A percentile compares a stretch with the other conserved stretches of the same genome.
These are phyloP conservation scores for Lumnitzera littorea DNA, from an alignment of 345 rosid species.

Conservation along the genomic window DNA sequence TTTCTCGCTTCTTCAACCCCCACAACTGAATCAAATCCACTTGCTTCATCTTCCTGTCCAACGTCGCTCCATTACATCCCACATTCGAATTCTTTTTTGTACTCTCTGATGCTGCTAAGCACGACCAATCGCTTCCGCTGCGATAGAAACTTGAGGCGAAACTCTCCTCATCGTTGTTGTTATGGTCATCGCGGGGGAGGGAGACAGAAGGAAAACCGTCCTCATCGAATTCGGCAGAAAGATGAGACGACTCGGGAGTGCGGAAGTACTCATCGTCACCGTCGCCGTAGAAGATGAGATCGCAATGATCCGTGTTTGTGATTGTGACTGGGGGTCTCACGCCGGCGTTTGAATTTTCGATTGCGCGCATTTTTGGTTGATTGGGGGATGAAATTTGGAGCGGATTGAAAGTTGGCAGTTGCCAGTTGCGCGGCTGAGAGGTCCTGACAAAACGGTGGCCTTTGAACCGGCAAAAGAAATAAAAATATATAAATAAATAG, in stretches of 20 bases:
- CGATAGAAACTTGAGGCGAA: constrained; percentile 63
- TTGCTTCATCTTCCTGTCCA: constrained; percentile 42
- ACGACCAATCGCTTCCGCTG: constrained; percentile 58
- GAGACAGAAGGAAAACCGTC: constrained; percentile 15
- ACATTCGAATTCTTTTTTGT: background rate
- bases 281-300: constrained; percentile 4
- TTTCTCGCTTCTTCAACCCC: constrained; percentile 42
- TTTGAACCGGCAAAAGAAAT: too few relatives aligned
- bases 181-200: background rate
- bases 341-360: too few relatives aligned
- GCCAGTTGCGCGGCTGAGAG: too few relatives aligned
- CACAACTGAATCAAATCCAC: constrained; percentile 48
- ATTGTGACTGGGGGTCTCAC: too few relatives aligned
- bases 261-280: background rate
- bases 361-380: too few relatives aligned
- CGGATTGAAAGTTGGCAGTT: too few relatives aligned
- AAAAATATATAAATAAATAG: too few relatives aligned
- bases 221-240: constrained; percentile 13
- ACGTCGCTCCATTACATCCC: background rate
- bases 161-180: constrained; percentile 23
- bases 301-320: too few relatives aligned
- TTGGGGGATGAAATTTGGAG: too few relatives aligned
- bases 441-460: too few relatives aligned
- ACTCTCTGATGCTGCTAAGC: constrained; percentile 15
- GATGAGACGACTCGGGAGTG: constrained; percentile 6